Evolutionary conservation across 2,329 filamentous ascomycete species (phyloP).

Genomic region (Exophiala calicioides): DNA sequence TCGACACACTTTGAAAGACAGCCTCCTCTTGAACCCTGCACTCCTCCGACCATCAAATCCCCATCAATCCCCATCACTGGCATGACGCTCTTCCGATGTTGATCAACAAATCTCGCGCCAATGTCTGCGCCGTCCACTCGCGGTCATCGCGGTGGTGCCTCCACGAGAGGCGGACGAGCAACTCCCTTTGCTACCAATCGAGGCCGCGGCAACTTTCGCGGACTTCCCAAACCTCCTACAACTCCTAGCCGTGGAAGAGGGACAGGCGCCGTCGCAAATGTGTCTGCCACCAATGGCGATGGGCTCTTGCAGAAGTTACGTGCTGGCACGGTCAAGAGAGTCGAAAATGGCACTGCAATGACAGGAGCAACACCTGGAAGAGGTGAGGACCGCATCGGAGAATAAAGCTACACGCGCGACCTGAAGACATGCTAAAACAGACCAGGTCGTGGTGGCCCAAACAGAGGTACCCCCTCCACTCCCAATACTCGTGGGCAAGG

Average conservation of each 20-base stretch:
- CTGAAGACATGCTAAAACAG: conserved; percentile 4
- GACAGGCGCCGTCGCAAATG: conserved; percentile 15
- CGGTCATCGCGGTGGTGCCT: conserved; percentile 28
- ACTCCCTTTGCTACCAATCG: conserved; percentile 9
- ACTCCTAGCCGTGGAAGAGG: conserved; percentile 12
- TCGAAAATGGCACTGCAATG: conserved; percentile 11
- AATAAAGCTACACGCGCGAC: too few species aligned
- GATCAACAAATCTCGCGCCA: conserved; percentile 16
- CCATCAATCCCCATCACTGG: not conserved
- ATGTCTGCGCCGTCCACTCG: conserved; percentile 30
- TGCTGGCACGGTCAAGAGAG: conserved; percentile 20
- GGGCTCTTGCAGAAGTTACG: conserved; percentile 26
- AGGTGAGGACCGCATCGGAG: conserved; percentile 18
- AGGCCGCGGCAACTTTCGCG: conserved; percentile 24
- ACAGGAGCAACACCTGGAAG: conserved; percentile 12
- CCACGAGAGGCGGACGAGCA: conserved; percentile 23
- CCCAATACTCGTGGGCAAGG: conserved; percentile 18
- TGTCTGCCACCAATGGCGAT: conserved; percentile 5
- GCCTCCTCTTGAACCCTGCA: not conserved
- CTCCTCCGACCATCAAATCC: not conserved
- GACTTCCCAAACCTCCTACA: conserved; percentile 3
- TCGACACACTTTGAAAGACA: too few species aligned
- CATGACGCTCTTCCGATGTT: conserved; percentile 26
- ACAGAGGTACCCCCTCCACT: conserved; percentile 5
- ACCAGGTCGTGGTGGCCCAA: conserved; percentile 22